A percentile compares a stretch with the other conserved stretches of the same genome.
phyloP scores from a whole-genome alignment of 805 yeast species.

The Lachancea kluyveri region DNA sequence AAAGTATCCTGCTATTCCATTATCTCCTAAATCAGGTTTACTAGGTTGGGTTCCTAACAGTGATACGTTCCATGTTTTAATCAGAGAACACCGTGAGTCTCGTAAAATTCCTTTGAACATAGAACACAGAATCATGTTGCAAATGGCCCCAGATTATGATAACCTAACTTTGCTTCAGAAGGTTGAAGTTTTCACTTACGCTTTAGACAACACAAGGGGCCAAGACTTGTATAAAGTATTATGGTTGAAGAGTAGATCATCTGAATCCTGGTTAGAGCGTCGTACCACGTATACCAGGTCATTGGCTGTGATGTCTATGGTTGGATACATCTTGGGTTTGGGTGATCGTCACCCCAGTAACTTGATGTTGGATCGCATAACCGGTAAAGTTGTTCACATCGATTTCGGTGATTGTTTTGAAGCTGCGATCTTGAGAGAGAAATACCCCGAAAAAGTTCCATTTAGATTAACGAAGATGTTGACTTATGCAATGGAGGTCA shows the following conservation, averaged over 20 bases:
- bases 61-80: conserved; percentile 91
- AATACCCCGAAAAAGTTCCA: conserved; percentile 97
- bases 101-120: conserved; percentile 83
- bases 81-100: conserved; percentile 87
- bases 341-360: conserved; percentile 99
- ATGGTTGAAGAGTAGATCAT: conserved; percentile 93
- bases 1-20: conserved; percentile 86
- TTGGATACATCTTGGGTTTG: conserved; percentile 90
- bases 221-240: conserved; percentile 92
- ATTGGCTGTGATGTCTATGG: conserved; percentile 98
- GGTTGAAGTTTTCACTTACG: conserved; percentile 94
- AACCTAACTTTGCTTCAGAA: conserved; percentile 82
- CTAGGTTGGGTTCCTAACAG: conserved; percentile 97
- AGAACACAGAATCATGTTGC: conserved; percentile 92
- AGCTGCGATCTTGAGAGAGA: conserved; percentile 93
- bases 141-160: conserved; percentile 96
- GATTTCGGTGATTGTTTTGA: conserved; percentile 99
- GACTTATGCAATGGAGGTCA: conserved; percentile 97
- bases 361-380: conserved; percentile 85
- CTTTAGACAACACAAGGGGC: conserved; percentile 90
- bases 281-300: conserved; percentile 95
- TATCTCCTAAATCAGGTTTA: conserved; percentile 95
- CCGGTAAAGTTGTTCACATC: conserved; percentile 95
- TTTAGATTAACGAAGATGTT: conserved; percentile 95
- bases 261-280: conserved; percentile 97